These are phyloP conservation scores for bread wheat (Triticum aestivum) DNA, from an alignment of 176 grass and related monocot genomes.

Conservation along the genomic window DNA sequence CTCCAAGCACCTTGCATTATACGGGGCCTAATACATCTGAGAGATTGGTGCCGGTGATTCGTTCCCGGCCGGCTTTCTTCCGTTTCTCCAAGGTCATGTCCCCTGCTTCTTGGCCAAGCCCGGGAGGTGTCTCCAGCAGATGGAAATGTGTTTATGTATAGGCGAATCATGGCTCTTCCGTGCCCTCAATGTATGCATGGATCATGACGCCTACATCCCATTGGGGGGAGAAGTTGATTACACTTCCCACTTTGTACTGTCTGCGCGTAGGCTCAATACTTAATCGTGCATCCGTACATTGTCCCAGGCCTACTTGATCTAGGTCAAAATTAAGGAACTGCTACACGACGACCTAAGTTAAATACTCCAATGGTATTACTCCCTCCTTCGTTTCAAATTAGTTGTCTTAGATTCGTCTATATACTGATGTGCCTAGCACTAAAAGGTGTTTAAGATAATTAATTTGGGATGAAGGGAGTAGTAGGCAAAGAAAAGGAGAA, in stretches of 20 bases:
- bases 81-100: not conserved
- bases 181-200: not conserved
- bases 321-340: not conserved
- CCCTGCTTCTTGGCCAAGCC: conserved; percentile 20
- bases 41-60: not conserved
- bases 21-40: too few relatives aligned
- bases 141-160: not conserved
- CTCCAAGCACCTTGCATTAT: too few relatives aligned
- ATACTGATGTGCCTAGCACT: too few relatives aligned
- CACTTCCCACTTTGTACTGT: not conserved
- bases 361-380: too few relatives aligned
- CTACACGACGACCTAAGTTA: not conserved
- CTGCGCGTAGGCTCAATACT: not conserved
- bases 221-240: conserved; percentile 2
- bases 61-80: conserved; percentile 1
- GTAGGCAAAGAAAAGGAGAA: not conserved
- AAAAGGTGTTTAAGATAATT: too few relatives aligned
- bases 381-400: too few relatives aligned
- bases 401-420: too few relatives aligned
- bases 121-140: conserved; percentile 11
- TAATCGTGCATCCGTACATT: not conserved
- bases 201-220: not conserved
- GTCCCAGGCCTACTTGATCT: not conserved
- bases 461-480: too few relatives aligned
- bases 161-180: conserved; percentile 15